Conservation (phyloP, 2,329 filamentous ascomycete species). For the Zymoseptoria passerinii region DNA sequence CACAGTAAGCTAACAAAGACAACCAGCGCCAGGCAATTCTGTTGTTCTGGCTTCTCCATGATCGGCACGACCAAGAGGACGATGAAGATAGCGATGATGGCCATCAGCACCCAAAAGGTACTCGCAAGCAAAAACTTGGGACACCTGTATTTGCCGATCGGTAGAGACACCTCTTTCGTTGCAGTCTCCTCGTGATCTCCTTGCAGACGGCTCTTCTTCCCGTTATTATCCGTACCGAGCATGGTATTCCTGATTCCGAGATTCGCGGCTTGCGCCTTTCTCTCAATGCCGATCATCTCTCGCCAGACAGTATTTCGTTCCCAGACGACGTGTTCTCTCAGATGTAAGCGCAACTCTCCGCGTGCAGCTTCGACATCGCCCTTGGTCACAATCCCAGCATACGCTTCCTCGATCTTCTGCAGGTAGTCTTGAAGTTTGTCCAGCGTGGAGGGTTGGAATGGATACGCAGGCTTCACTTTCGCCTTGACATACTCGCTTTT, state of each 20-base stretch:
- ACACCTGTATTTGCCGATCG: conserved; percentile 65
- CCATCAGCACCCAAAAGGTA: conserved; percentile 68
- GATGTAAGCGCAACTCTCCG: conserved; percentile 78
- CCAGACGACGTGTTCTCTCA: conserved; percentile 96
- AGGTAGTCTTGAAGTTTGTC: conserved; percentile 64
- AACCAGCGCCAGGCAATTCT: conserved; percentile 90
- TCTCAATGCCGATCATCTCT: conserved; percentile 96
- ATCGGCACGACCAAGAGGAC: conserved; percentile 68
- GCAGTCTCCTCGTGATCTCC: conserved; percentile 66
- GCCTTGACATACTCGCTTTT: conserved; percentile 67
- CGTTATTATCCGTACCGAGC: conserved; percentile 64
- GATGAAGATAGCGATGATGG: conserved; percentile 64
- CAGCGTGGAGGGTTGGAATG: conserved; percentile 69
- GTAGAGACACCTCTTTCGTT: conserved; percentile 66
- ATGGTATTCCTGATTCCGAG: conserved; percentile 71
- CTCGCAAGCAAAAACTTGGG: conserved; percentile 78
- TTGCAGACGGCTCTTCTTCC: conserved; percentile 62
- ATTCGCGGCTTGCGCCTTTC: conserved; percentile 88
- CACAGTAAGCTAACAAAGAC: conserved; percentile 89
- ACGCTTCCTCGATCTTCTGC: conserved; percentile 64
- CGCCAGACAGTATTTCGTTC: conserved; percentile 98
- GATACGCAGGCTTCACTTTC: conserved; percentile 68
- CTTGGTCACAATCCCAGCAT: conserved; percentile 72
- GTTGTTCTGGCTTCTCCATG: conserved; percentile 79
- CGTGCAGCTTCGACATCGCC: conserved; percentile 70